Conservation (phyloP, 352 stramenopile species). For the Elongisporangium undulatum region DNA sequence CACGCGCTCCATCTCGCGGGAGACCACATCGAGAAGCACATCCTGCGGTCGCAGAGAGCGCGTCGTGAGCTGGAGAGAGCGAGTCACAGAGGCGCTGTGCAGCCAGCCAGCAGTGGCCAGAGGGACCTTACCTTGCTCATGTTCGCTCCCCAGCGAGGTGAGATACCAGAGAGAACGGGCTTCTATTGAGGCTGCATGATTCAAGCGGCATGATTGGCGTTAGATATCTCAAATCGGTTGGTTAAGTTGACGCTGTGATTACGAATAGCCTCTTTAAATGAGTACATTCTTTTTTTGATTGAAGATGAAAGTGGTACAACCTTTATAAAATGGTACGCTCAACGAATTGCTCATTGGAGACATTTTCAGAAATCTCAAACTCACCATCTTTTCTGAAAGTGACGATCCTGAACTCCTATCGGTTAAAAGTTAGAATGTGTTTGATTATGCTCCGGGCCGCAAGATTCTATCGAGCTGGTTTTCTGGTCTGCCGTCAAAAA, state of each 20-base stretch:
- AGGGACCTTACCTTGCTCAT: background rate
- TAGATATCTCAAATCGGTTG: background rate
- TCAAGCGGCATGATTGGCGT: background rate
- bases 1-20: constrained; percentile 76
- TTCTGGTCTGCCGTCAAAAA: too few species aligned
- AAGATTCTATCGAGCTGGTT: too few species aligned
- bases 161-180: background rate
- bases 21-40: constrained; percentile 26
- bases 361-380: background rate
- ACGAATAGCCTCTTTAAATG: background rate
- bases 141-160: background rate
- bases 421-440: background rate
- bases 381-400: background rate
- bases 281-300: too few species aligned
- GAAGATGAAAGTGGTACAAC: too few species aligned
- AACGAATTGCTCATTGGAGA: background rate
- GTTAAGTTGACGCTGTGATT: background rate
- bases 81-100: background rate
- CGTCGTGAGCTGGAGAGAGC: background rate
- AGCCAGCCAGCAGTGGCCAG: background rate
- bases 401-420: background rate
- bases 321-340: background rate
- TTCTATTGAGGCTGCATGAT: background rate
- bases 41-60: constrained; percentile 11
- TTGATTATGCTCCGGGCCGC: too few species aligned